Conservation (phyloP, 768 basidiomycete genomes). For the Trametes villosa region DNA sequence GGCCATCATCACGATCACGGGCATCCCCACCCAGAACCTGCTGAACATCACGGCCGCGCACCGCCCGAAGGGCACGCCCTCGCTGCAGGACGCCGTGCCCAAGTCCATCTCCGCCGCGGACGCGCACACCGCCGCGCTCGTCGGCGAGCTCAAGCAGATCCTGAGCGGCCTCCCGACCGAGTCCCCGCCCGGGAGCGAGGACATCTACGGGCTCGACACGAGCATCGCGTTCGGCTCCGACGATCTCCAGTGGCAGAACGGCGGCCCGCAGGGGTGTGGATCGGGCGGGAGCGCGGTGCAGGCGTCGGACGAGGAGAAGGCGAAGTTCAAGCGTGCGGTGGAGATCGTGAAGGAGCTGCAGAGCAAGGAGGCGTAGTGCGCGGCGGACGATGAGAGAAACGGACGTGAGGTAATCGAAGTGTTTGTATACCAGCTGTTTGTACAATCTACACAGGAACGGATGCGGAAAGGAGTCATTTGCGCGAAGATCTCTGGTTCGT, state of each 20-base stretch:
- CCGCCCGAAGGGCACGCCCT: constrained; percentile 53
- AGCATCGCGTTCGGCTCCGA: constrained; percentile 65
- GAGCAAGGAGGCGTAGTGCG: constrained; percentile 18
- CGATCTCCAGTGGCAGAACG: constrained; percentile 64
- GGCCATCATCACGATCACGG: constrained; percentile 57
- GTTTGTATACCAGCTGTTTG: background rate
- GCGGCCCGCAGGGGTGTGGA: constrained; percentile 63
- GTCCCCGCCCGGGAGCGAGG: constrained; percentile 60
- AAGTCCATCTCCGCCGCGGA: constrained; percentile 45
- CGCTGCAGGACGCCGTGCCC: constrained; percentile 45
- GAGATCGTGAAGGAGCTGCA: constrained; percentile 63
- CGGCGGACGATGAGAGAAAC: background rate
- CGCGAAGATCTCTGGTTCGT: too few species aligned
- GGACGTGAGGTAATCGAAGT: background rate
- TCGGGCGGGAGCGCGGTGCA: constrained; percentile 52
- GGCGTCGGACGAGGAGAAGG: constrained; percentile 63
- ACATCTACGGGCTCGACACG: constrained; percentile 73
- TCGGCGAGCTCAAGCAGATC: constrained; percentile 64
- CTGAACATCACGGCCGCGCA: constrained; percentile 53
- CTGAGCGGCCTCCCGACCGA: constrained; percentile 62
- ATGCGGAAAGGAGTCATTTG: too few species aligned
- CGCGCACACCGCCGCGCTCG: constrained; percentile 41
- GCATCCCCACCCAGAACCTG: constrained; percentile 37
- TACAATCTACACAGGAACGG: background rate
- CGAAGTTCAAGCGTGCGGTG: constrained; percentile 70